phyloP scores from a whole-genome alignment of 176 grass and related monocot genomes.

The Pontederia paniculata region DNA sequence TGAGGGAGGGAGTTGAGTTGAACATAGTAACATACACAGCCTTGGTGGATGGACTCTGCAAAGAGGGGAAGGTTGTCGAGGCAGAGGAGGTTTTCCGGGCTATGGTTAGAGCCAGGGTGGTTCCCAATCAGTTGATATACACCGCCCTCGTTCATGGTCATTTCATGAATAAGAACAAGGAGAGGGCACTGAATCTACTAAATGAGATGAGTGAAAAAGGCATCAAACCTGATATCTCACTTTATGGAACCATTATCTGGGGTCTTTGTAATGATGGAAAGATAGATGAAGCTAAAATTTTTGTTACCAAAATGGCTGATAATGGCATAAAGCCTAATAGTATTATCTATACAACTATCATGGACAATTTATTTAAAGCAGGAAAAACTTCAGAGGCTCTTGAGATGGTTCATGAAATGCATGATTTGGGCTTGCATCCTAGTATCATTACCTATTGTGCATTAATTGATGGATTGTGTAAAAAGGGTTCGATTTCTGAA shows the following conservation, averaged over 20 bases:
- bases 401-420: conserved; percentile 53
- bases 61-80: conserved; percentile 55
- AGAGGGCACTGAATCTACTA: conserved; percentile 52
- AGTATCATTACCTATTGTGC: conserved; percentile 71
- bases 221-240: conserved; percentile 60
- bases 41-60: conserved; percentile 77
- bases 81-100: conserved; percentile 50
- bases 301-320: conserved; percentile 63
- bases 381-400: conserved; percentile 65
- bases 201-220: conserved; percentile 70
- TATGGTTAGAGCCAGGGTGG: conserved; percentile 45
- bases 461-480: conserved; percentile 87
- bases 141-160: conserved; percentile 73
- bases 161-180: conserved; percentile 51
- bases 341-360: conserved; percentile 84
- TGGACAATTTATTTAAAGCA: conserved; percentile 73
- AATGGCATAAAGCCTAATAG: conserved; percentile 60
- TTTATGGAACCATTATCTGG: conserved; percentile 79
- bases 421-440: conserved; percentile 38
- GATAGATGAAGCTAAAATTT: conserved; percentile 70
- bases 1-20: conserved; percentile 41
- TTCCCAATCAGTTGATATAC: conserved; percentile 52
- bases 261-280: conserved; percentile 76
- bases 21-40: conserved; percentile 73
- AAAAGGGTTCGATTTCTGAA: conserved; percentile 47